Evolutionary conservation across 192 early-diverging fungal species (phyloP), one percentile per base, ranked within the genome.

Genomic region (Phycomyces nitens): DNA sequence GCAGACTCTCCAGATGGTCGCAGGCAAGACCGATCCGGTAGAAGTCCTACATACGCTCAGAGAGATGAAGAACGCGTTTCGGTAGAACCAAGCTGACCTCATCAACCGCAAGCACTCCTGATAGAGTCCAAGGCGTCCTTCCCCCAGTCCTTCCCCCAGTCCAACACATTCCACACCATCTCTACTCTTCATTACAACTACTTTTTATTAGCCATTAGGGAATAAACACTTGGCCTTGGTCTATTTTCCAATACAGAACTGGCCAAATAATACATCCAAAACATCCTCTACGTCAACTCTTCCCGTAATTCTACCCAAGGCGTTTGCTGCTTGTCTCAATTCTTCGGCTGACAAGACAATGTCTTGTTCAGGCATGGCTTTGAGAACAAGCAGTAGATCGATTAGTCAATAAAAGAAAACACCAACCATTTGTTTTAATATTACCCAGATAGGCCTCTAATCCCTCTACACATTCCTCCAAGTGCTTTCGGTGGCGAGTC

Each of bases 211-310:
- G 29, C 7, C n/a, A 34, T 34, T 34, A 34, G 29, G 3, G 7
- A 34, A 34, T 34, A 34, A 34, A 7, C 29, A 34, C 2, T 34
- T 34, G 7, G 29, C 29, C 7, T 34, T 34, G 7, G 29, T 5
- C 29, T 72, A 86, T 76, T 92, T 92, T 16, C 90, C 90, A 43
- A 92, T 92, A 60, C 90, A 92, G 55, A 92, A 90, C 53, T 87
- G 77, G 38, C 84, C 73, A 70, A 92, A 92, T 23, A 92, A 69
- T 7, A 84, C 81, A 65, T 88, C 89, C 5, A 92, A 72, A 6
- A 92, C 77, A 58, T 89, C 84, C 60, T 92, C 91, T 14, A 89
- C 86, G 61, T 86, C 86, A 3, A 87, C 79, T 18, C 76, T 65
- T 23, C 91, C 88, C 5, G 91, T 92, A 66, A 92, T 91, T 63